These are phyloP conservation scores for Ascochyta rabiei DNA, from an alignment of 2,329 filamentous ascomycete species.

Conservation along the genomic window DNA sequence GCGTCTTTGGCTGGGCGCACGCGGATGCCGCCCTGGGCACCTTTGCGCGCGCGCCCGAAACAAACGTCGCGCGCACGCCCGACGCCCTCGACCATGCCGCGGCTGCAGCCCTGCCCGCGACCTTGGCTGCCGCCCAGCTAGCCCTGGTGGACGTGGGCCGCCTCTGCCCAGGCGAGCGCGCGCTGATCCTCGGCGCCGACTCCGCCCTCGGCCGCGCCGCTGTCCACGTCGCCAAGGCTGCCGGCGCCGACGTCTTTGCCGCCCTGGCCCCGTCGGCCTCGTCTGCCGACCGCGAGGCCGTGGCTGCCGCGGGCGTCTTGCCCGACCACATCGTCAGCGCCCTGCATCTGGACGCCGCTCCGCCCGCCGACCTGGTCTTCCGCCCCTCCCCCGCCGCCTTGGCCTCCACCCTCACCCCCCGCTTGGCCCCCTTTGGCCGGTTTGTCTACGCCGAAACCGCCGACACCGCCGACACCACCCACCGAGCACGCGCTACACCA, in stretches of 20 bases:
- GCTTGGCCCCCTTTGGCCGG: too few species aligned
- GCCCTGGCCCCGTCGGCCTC: background rate
- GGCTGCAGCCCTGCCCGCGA: slow-evolving; percentile 11
- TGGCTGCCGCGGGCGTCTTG: background rate
- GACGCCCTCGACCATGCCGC: slow-evolving; percentile 4
- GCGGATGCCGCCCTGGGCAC: background rate
- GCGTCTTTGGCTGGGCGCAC: background rate
- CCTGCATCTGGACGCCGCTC: too few species aligned
- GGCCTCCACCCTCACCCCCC: too few species aligned
- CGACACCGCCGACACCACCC: too few species aligned
- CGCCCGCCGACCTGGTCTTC: too few species aligned
- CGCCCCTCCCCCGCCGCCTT: too few species aligned
- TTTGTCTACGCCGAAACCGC: too few species aligned
- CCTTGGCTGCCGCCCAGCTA: slow-evolving; percentile 18
- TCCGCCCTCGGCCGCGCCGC: slow-evolving; percentile 30
- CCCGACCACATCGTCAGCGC: background rate
- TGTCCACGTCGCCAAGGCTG: slow-evolving; percentile 21
- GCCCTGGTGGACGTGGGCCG: slow-evolving; percentile 29
- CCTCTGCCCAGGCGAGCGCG: slow-evolving; percentile 34
- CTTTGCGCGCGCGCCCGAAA: background rate
- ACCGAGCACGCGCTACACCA: background rate
- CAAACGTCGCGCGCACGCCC: background rate
- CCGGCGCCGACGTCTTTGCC: background rate
- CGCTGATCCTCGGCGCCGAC: slow-evolving; percentile 31
- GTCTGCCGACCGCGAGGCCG: background rate